Conservation (phyloP, 176 grass and related monocot genomes). For the Ampelocalamus luodianensis region DNA sequence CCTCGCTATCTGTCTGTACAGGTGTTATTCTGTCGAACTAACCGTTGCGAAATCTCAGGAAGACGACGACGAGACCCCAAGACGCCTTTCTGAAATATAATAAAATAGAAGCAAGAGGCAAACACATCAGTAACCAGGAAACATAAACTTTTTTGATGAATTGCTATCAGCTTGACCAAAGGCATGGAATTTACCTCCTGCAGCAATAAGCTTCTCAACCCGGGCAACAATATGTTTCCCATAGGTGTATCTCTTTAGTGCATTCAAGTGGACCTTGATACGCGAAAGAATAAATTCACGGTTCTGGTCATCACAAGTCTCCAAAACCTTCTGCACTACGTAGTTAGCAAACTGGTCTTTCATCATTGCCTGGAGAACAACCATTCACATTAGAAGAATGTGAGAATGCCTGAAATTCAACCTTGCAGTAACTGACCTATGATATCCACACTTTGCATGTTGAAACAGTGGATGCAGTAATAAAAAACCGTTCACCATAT, state of each 20-base stretch:
- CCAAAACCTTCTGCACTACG: slow-evolving; percentile 96
- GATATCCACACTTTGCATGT: not conserved
- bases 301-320: slow-evolving; percentile 90
- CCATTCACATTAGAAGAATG: slow-evolving; percentile 10
- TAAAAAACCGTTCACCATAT: not conserved
- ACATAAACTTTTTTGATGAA: not conserved
- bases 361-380: slow-evolving; percentile 84
- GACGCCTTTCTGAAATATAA: slow-evolving; percentile 58
- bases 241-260: slow-evolving; percentile 91
- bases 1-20: slow-evolving; percentile 98
- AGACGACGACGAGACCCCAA: slow-evolving; percentile 50
- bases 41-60: slow-evolving; percentile 43
- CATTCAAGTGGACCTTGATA: slow-evolving; percentile 97
- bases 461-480: not conserved
- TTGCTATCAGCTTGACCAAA: not conserved
- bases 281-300: slow-evolving; percentile 91
- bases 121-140: not conserved
- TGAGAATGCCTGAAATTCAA: slow-evolving; percentile 32
- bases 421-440: not conserved
- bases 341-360: slow-evolving; percentile 99
- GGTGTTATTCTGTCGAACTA: slow-evolving; percentile 56
- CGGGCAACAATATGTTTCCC: slow-evolving; percentile 97
- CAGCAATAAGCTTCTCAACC: slow-evolving; percentile 91
- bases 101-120: not conserved
- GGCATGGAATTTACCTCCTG: slow-evolving; percentile 64